A percentile compares a stretch with the other conserved stretches of the same genome.
phyloP scores from a whole-genome alignment of 176 grass and related monocot genomes.

The Ensete glaucum region DNA sequence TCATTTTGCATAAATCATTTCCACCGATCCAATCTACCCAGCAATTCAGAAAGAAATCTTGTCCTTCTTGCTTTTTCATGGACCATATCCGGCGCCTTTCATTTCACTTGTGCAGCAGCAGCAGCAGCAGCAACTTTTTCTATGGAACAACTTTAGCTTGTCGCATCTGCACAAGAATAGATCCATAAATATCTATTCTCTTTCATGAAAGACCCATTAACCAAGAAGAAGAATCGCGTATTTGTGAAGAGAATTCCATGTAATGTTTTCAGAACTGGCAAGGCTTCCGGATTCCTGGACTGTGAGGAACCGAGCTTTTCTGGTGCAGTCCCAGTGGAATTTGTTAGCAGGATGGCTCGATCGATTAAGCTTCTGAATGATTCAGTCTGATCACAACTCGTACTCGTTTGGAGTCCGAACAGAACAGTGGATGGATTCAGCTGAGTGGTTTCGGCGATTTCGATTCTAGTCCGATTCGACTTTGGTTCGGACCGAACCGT shows the following conservation, averaged over 20 bases:
- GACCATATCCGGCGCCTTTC: constrained; percentile 34
- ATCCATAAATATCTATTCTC: constrained; percentile 31
- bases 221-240: constrained; percentile 51
- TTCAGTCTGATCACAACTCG: too few relatives aligned
- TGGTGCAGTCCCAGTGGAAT: not conserved
- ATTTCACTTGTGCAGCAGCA: constrained; percentile 34
- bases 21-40: constrained; percentile 44
- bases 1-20: constrained; percentile 44
- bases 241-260: constrained; percentile 27
- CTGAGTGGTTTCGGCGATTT: too few relatives aligned
- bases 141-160: constrained; percentile 41
- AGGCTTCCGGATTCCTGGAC: not conserved
- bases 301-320: not conserved
- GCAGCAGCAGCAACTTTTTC: constrained; percentile 34
- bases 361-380: not conserved
- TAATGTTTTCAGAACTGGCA: constrained; percentile 24
- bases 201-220: constrained; percentile 19
- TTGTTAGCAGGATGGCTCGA: not conserved
- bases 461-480: too few relatives aligned
- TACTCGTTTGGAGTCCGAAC: too few relatives aligned
- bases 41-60: constrained; percentile 85
- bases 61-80: constrained; percentile 53
- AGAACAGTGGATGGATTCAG: too few relatives aligned
- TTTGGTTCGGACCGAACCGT: constrained; percentile 8
- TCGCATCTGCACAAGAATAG: constrained; percentile 39